These are phyloP conservation scores for Fusarium torulosum DNA, from an alignment of 2,329 filamentous ascomycete genomes.

Conservation along the genomic window DNA sequence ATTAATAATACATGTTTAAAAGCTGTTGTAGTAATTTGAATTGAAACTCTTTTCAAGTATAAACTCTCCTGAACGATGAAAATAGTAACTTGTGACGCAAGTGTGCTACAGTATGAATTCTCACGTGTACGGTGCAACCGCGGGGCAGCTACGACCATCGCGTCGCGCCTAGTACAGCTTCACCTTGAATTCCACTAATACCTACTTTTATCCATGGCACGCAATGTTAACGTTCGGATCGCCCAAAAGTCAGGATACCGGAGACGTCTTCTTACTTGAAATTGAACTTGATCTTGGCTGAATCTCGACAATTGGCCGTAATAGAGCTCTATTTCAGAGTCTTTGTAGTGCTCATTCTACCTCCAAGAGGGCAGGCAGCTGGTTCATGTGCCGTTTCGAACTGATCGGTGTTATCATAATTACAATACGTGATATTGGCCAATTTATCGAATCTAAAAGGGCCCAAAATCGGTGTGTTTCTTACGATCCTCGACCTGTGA, in stretches of 20 bases:
- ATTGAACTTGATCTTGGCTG: constrained; percentile 17
- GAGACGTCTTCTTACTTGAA: background rate
- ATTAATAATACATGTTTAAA: constrained; percentile 3
- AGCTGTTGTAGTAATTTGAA: background rate
- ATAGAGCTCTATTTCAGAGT: background rate
- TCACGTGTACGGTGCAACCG: constrained; percentile 34
- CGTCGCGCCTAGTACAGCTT: constrained; percentile 37
- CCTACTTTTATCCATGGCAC: background rate
- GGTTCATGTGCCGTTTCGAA: constrained; percentile 67
- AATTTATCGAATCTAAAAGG: constrained; percentile 55
- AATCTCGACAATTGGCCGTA: background rate
- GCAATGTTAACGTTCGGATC: constrained; percentile 13
- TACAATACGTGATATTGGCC: constrained; percentile 59
- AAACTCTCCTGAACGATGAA: background rate
- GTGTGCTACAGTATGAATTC: constrained; percentile 11
- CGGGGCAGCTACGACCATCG: constrained; percentile 41
- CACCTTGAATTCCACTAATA: constrained; percentile 5
- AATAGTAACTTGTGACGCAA: background rate
- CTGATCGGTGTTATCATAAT: constrained; percentile 64
- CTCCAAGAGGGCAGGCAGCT: constrained; percentile 1
- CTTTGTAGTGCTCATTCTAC: background rate
- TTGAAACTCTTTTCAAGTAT: background rate
- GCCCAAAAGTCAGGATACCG: background rate
- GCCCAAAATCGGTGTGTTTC: constrained; percentile 43
- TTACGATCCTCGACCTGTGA: background rate